Conservation (phyloP, 305 asterid species). For the Fraxinus platypoda region DNA sequence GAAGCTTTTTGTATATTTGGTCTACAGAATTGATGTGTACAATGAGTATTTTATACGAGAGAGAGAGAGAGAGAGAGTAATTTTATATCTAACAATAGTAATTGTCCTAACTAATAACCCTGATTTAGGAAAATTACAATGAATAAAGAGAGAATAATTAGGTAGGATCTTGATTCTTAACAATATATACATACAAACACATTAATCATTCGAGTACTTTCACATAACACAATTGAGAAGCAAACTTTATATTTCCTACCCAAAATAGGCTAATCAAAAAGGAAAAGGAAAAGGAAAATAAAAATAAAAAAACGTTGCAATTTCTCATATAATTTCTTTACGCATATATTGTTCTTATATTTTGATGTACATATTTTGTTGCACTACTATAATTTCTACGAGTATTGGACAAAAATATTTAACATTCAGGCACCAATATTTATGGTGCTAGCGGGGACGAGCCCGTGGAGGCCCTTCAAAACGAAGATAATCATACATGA, state of each 20-base stretch:
- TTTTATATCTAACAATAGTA: too few relatives aligned
- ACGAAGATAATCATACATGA: constrained; percentile 66
- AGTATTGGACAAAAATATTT: background rate
- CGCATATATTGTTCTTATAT: background rate
- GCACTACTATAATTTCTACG: background rate
- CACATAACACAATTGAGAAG: background rate
- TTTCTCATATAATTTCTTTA: background rate
- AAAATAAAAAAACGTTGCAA: background rate
- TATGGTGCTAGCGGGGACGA: background rate
- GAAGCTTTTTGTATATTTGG: background rate
- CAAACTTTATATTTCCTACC: background rate
- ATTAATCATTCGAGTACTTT: too few relatives aligned
- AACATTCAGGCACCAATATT: background rate
- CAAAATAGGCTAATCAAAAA: background rate
- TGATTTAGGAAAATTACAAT: too few relatives aligned
- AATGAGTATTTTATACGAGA: too few relatives aligned
- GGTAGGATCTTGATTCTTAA: too few relatives aligned
- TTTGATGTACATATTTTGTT: background rate
- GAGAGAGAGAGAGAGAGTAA: too few relatives aligned
- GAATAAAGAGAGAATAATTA: too few relatives aligned
- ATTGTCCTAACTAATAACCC: too few relatives aligned
- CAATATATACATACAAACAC: background rate
- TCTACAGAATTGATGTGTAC: too few relatives aligned
- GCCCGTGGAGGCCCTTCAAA: constrained; percentile 40
- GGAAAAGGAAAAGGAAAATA: too few relatives aligned